phyloP scores from a whole-genome alignment of 257 asterid genomes.

The Solanum okadae region DNA sequence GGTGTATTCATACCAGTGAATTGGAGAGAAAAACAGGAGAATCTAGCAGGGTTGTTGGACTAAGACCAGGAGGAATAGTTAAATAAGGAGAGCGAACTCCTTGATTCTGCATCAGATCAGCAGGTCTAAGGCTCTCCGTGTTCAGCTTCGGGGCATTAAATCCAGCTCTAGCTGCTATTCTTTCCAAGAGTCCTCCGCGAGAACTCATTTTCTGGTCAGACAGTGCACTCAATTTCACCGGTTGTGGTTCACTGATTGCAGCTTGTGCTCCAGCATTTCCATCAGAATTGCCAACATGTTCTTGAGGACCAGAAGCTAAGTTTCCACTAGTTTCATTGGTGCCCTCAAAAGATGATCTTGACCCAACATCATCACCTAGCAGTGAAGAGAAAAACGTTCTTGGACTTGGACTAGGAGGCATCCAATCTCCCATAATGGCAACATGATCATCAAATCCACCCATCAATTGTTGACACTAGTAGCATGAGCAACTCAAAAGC shows the following conservation, averaged over 20 bases:
- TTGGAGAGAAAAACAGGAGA: conserved; percentile 73
- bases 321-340: conserved; percentile 19
- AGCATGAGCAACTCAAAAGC: conserved; percentile 1
- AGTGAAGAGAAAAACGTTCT: conserved; percentile 41
- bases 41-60: conserved; percentile 77
- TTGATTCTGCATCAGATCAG: conserved; percentile 34
- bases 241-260: conserved; percentile 14
- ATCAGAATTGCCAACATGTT: conserved; percentile 5
- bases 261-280: conserved; percentile 13
- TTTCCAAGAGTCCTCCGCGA: conserved; percentile 53
- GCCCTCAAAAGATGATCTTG: conserved; percentile 16
- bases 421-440: conserved; percentile 65
- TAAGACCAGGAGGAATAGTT: conserved; percentile 77
- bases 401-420: conserved; percentile 53
- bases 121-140: conserved; percentile 48
- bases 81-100: conserved; percentile 55
- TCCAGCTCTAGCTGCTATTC: conserved; percentile 86
- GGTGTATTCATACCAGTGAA: conserved; percentile 40
- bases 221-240: conserved; percentile 12
- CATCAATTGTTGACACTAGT: conserved; percentile 18
- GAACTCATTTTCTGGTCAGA: conserved; percentile 28
- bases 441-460: conserved; percentile 64
- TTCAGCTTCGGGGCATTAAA: conserved; percentile 72
- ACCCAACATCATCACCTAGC: conserved; percentile 24
- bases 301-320: conserved; percentile 10